Evolutionary conservation across 768 basidiomycete species (phyloP), one percentile per base, ranked within the genome.

Genomic region (Gautieria morchelliformis): DNA sequence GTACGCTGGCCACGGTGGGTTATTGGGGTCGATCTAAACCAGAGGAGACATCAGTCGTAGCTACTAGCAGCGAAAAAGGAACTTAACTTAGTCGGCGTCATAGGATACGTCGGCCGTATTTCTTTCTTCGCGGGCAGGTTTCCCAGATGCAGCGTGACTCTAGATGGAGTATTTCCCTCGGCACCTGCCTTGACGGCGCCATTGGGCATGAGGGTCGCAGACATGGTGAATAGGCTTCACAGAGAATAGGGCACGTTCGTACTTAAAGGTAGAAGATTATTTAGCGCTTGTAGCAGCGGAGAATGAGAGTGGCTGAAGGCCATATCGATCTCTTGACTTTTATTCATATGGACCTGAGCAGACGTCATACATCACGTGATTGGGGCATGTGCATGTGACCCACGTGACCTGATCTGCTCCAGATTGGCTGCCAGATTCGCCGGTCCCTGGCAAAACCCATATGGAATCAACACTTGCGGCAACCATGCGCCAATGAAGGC

Each of bases 111-210:
- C 0, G 83, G 80, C 62, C 81, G 83, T 63, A 88, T 84, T 53
- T 84, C 75, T 65, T 81, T 84, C 71, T 86, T 87, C 60, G 78
- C 79, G 1, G 87, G 87, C 30, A 89, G 72, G 68, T 89, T 84
- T 1, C 84, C 87, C 32, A 89, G 80, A 51, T 82, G 82, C 32
- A 89, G 79, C 49, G 84, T 83, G 54, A 89, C 83, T 48, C 78
- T 78, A 20, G 39, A 44, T 14, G 51, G 19, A 4, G 51, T 8
- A 33, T 27, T 30, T 17, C 10, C 24, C 9, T 49, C 22, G 11
- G n/a, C 22, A 49, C 11, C 17, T 2, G 45, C 45, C n/a, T 46
- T 46, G 35, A 37, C 35, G 12, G 45, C 45, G n/a, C 45, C 45
- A 11, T 46, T 46, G 19, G 45, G 45, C 45, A 46, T 46, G n/a